Evolutionary conservation across 176 grass and related monocot species (phyloP), one percentile per base, ranked within the genome.

Genomic region (Paspalum vaginatum): DNA sequence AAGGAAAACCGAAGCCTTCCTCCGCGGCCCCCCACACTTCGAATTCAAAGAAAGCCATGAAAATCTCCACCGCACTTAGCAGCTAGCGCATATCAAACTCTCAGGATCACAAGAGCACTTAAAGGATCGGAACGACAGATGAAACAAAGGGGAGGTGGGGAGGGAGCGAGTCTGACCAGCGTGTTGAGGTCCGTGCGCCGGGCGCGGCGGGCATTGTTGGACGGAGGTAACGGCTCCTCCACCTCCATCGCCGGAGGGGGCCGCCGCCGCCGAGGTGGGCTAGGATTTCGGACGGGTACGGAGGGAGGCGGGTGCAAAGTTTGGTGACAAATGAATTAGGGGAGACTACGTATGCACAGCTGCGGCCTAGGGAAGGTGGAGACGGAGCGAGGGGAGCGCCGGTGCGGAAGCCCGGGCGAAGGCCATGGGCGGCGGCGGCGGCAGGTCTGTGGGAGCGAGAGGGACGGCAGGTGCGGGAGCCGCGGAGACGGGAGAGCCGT

Each of bases 171-270:
- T 14, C 76, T 40, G 26, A 97, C 94, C 91, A 93, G 77, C 7
- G 81, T 81, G 77, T 92, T 94, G 85, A 97, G 94, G 82, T 91
- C 91, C 26, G 88, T 87, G 72, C 90, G 82, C 17, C 86, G 80
- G 44, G 86, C 80, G 38, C 87, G 74, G 54, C 84, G 78, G 5
- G 91, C 86, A 69, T 89, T 91, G 80, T 85, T 91, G 21, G 61
- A 47, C 25, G 80, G 75, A 2, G 53, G 51, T 21, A 53, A 66
- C 20, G 86, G 72, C 44, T 87, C 91, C 61, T 83, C 77, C 76
- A 77, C 69, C 53, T 85, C 88, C 94, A 91, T 94, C 70, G 60
- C 84, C 75, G 37, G 70, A 62, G 82, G 81, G 20, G 72, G 32
- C 32, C 32, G 24, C 68, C 62, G 20, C 85, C 79, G 79, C 63